These are phyloP conservation scores for Tolypocladium capitatum DNA, from an alignment of 2,329 filamentous ascomycete genomes.

Conservation along the genomic window DNA sequence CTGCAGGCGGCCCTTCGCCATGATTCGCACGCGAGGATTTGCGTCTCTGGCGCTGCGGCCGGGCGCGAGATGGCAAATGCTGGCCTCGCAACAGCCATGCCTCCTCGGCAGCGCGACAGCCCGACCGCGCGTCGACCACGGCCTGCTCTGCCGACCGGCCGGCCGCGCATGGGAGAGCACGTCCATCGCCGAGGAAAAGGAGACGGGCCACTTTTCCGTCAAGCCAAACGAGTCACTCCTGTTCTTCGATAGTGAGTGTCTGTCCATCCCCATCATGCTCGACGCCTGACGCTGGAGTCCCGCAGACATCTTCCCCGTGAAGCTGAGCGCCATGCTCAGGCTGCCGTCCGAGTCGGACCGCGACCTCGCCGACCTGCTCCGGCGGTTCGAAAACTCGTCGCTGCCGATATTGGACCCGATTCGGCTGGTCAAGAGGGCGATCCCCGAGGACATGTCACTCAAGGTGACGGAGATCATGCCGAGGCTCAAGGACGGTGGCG, in stretches of 20 bases:
- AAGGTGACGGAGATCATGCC: constrained; percentile 73
- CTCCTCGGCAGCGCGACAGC: constrained; percentile 2
- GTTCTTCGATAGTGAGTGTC: constrained; percentile 69
- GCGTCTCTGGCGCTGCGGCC: constrained; percentile 9
- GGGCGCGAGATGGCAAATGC: background rate
- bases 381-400: constrained; percentile 36
- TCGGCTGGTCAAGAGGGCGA: constrained; percentile 43
- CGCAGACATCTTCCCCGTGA: constrained; percentile 71
- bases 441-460: constrained; percentile 48
- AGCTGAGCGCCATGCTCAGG: constrained; percentile 39
- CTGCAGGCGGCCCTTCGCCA: constrained; percentile 6
- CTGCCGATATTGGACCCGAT: constrained; percentile 39
- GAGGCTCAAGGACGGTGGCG: constrained; percentile 79
- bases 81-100: background rate
- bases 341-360: constrained; percentile 34
- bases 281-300: background rate
- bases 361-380: constrained; percentile 36
- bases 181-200: constrained; percentile 36
- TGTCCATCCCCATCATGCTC: background rate
- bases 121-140: background rate
- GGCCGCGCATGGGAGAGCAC: constrained; percentile 3
- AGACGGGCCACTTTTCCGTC: constrained; percentile 71
- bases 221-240: constrained; percentile 66
- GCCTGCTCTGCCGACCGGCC: background rate
- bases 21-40: constrained; percentile 16